Percentiles rank a stretch among this genome's conserved stretches.
phyloP scores from a whole-genome alignment of 257 asterid genomes.

The Solanum medicagineum region DNA sequence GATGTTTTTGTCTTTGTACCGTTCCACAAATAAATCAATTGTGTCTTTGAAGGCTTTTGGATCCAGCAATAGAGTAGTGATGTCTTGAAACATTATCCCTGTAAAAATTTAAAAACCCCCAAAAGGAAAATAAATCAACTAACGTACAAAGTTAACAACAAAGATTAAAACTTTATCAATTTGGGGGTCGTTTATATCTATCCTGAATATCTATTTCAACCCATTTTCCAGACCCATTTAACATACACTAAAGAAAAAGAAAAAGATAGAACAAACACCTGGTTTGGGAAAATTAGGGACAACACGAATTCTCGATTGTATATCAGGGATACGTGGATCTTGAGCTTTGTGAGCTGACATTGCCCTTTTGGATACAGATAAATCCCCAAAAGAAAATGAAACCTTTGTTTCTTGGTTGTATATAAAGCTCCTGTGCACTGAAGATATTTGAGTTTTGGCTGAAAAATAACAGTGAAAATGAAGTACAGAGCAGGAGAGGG shows the following conservation, averaged over 20 bases:
- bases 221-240: background rate
- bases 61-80: conserved; percentile 64
- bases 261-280: conserved; percentile 13
- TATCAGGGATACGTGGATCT: conserved; percentile 67
- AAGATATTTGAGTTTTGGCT: background rate
- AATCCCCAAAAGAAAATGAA: background rate
- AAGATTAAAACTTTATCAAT: background rate
- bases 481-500: background rate
- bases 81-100: conserved; percentile 92
- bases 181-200: background rate
- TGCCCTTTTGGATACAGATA: background rate
- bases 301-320: conserved; percentile 70
- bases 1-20: conserved; percentile 49
- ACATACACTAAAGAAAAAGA: background rate
- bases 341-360: conserved; percentile 51
- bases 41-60: conserved; percentile 70
- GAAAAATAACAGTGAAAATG: background rate
- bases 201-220: background rate
- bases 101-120: background rate
- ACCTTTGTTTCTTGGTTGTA: background rate
- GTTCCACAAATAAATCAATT: conserved; percentile 73
- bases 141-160: background rate
- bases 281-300: conserved; percentile 73
- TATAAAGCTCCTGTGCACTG: background rate
- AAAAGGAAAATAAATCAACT: background rate